These are phyloP conservation scores for Suhomyces vadensis DNA, from an alignment of 805 yeast genomes.

Conservation along the genomic window DNA sequence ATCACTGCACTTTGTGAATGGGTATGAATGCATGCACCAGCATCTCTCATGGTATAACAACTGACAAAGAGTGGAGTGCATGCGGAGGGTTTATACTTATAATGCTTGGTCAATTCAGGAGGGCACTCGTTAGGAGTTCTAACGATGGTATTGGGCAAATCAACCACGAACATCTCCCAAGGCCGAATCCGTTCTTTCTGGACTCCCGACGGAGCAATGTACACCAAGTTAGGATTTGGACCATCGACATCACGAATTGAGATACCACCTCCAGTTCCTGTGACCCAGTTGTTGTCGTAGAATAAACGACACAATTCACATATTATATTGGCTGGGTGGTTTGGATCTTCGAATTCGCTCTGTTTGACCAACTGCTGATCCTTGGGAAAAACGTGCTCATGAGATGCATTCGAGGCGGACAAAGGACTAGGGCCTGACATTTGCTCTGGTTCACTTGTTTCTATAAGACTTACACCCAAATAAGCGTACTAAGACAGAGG, in stretches of 20 bases:
- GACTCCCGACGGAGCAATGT: slow-evolving; percentile 93
- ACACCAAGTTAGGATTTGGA: slow-evolving; percentile 49
- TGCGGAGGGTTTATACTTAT: slow-evolving; percentile 79
- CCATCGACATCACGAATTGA: slow-evolving; percentile 60
- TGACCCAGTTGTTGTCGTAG: slow-evolving; percentile 84
- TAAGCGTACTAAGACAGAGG: too few species aligned
- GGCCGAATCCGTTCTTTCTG: slow-evolving; percentile 89
- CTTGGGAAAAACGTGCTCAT: too few species aligned
- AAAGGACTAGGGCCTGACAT: too few species aligned
- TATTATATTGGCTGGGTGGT: slow-evolving; percentile 81
- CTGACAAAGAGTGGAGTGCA: slow-evolving; percentile 88
- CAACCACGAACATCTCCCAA: slow-evolving; percentile 76
- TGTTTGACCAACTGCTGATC: too few species aligned
- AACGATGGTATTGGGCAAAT: slow-evolving; percentile 52
- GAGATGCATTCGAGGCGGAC: too few species aligned
- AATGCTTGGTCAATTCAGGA: slow-evolving; percentile 35
- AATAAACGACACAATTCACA: slow-evolving; percentile 78
- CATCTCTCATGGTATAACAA: slow-evolving; percentile 63
- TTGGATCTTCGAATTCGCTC: slow-evolving; percentile 48
- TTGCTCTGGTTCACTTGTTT: too few species aligned
- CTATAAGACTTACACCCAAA: too few species aligned
- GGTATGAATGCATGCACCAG: slow-evolving; percentile 94
- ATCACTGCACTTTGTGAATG: slow-evolving; percentile 89
- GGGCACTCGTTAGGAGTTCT: slow-evolving; percentile 56
- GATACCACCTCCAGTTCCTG: slow-evolving; percentile 97